A percentile compares a stretch with the other conserved stretches of the same genome.
phyloP scores from a whole-genome alignment of 1,139 yeast genomes.

The Candida mesenterica region DNA sequence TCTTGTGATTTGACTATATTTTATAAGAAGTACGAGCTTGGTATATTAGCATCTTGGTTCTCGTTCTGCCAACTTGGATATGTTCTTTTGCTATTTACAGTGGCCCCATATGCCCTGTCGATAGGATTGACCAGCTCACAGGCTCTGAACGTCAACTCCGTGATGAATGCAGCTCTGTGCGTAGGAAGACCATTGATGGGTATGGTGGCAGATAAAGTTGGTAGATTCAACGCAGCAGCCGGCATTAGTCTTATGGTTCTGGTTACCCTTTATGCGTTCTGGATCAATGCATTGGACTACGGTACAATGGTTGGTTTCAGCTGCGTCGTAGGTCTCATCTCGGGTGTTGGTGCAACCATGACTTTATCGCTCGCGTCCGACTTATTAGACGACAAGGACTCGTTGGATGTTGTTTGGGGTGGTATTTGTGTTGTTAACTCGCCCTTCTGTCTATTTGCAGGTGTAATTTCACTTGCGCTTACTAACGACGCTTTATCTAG shows the following conservation, averaged over 20 bases:
- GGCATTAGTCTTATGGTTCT: constrained; percentile 2
- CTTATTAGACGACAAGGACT: constrained; percentile 32
- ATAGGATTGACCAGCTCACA: constrained; percentile 55
- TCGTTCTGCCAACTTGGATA: constrained; percentile 55
- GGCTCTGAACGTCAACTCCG: constrained; percentile 60
- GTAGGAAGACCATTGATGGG: constrained; percentile 71
- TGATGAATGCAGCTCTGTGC: constrained; percentile 61
- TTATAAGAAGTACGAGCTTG: constrained; percentile 36
- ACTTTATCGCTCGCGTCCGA: constrained; percentile 61
- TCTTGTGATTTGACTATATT: constrained; percentile 29
- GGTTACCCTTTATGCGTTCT: constrained; percentile 36
- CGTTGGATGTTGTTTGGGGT: constrained; percentile 61
- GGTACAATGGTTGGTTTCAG: constrained; percentile 53
- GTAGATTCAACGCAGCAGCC: constrained; percentile 45
- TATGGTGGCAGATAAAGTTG: constrained; percentile 52
- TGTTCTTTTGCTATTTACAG: constrained; percentile 56
- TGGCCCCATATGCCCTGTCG: constrained; percentile 60
- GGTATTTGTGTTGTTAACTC: constrained; percentile 50
- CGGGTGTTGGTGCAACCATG: constrained; percentile 68
- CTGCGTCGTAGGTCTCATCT: constrained; percentile 49
- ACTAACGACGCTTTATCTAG: constrained; percentile 25
- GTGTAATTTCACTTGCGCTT: constrained; percentile 49
- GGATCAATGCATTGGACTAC: constrained; percentile 57
- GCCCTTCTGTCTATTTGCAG: constrained; percentile 26
- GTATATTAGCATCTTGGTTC: constrained; percentile 57